A percentile compares a stretch with the other conserved stretches of the same genome.
phyloP scores from a whole-genome alignment of 768 basidiomycete genomes.

The Serendipita sp. region DNA sequence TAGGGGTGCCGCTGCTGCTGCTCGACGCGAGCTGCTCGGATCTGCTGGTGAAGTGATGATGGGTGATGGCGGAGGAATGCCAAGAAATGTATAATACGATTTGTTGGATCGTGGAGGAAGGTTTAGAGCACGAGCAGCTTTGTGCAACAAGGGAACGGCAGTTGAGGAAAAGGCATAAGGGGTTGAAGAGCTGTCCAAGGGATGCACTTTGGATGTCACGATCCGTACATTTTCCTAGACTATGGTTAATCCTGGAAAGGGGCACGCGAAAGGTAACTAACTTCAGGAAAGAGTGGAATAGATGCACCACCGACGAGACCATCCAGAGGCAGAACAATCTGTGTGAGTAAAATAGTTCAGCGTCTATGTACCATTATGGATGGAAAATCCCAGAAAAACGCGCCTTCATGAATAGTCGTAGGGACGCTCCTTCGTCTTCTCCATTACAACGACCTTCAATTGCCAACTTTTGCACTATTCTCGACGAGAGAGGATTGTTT shows the following conservation, averaged over 20 bases:
- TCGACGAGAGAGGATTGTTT: not conserved
- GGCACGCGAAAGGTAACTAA: not conserved
- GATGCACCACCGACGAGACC: not conserved
- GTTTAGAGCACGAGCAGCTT: conserved; percentile 52
- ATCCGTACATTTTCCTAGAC: conserved; percentile 59
- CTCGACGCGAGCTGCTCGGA: not conserved
- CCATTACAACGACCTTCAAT: not conserved
- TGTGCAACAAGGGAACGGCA: conserved; percentile 44
- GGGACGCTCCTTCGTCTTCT: not conserved
- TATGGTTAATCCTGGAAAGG: not conserved
- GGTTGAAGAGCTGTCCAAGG: conserved; percentile 48
- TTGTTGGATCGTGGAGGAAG: conserved; percentile 44
- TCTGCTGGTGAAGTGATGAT: conserved; percentile 5
- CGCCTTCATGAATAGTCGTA: conserved; percentile 5
- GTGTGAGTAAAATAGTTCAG: not conserved
- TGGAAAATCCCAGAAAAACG: not conserved
- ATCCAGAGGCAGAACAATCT: not conserved
- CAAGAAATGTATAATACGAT: conserved; percentile 43
- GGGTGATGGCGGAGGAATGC: conserved; percentile 23
- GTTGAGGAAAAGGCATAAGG: conserved; percentile 62
- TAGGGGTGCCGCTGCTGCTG: not conserved
- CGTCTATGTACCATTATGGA: not conserved
- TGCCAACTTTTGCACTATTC: conserved; percentile 4
- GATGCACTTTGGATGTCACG: conserved; percentile 55
- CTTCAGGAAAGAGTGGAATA: conserved; percentile 2